Conservation (phyloP, 371 early-diverging fungal species). For the Rhizomucor miehei region DNA sequence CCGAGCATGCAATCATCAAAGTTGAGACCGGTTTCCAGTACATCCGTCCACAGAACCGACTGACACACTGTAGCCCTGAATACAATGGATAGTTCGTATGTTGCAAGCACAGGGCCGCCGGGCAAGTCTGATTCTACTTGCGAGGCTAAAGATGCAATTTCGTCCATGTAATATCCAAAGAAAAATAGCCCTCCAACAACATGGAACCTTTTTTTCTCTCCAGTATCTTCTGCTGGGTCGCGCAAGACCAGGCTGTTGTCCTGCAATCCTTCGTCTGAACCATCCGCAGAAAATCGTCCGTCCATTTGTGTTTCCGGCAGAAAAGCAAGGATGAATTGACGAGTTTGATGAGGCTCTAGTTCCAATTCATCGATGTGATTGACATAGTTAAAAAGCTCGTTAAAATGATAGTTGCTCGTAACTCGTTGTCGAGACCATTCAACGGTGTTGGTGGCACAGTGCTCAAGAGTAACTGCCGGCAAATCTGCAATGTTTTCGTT, state of each 20-base stretch:
- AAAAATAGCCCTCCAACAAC: conserved; percentile 85
- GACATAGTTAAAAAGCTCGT: conserved; percentile 88
- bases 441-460: conserved; percentile 59
- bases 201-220: conserved; percentile 65
- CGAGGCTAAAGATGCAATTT: not conserved
- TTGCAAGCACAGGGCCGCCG: conserved; percentile 41
- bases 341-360: conserved; percentile 61
- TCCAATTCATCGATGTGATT: conserved; percentile 76
- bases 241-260: conserved; percentile 11
- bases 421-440: conserved; percentile 41
- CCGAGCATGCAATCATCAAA: conserved; percentile 94
- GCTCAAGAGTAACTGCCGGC: conserved; percentile 14
- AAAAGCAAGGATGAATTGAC: conserved; percentile 73
- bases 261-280: conserved; percentile 6
- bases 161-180: conserved; percentile 61
- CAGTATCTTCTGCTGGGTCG: conserved; percentile 10
- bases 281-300: conserved; percentile 7
- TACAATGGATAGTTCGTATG: conserved; percentile 71
- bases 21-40: conserved; percentile 84
- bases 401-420: conserved; percentile 67
- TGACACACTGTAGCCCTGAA: conserved; percentile 83
- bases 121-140: conserved; percentile 9
- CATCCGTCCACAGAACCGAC: conserved; percentile 87
- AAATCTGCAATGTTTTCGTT: conserved; percentile 74
- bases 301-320: conserved; percentile 50